Base-by-base conservation (phyloP, 2,329 filamentous ascomycete species). In the Pseudocercospora eumusae region DNA sequence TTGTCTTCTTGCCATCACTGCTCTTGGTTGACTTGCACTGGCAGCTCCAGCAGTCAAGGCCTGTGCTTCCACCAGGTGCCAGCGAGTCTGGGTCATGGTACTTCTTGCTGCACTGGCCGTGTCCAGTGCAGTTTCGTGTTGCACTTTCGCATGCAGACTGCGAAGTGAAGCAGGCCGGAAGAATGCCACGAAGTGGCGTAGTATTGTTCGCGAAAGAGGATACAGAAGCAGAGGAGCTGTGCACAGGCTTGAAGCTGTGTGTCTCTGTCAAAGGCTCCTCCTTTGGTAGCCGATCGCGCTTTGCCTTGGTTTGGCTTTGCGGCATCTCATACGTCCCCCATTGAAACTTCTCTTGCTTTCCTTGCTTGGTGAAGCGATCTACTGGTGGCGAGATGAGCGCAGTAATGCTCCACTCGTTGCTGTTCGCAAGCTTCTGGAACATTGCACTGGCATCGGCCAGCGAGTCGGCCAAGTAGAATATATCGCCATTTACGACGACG, bases 91-190 rank as follows among this genome's bases (percentile, higher is more conserved):
- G 75, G 18, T 79, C 76, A 49, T 78, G 77, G 70, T 85, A 92
- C 72, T 88, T 89, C 74, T 89, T 82, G 67, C 83, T 80, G 80
- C 95, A 98, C 27, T 77, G 73, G 52, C 95, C 95, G 76, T 95
- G 92, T 59, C 89, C 87, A 13, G 89, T 91, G 83, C 95, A 99
- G 74, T 86, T 86, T 70, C 86, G 84, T 2, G 95, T 99, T 44
- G 80, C 81, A 61, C 82, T 82, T 55, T 83, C 78, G 78, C 93
- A 98, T 61, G 83, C 80, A 44, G 87, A 85, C 69, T 86, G 78
- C 1, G 87, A 88, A 57, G 81, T 75, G 81, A 96, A 93, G 83
- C 93, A 98, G 50, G 86, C 78, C 6, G 90, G 88, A 52, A 93
- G 82, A 23, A 85, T 79, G 59, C 82, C 82, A 31, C 76, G 72